These are phyloP conservation scores for Evernia prunastri DNA, from an alignment of 495 filamentous ascomycete species.

Conservation along the genomic window DNA sequence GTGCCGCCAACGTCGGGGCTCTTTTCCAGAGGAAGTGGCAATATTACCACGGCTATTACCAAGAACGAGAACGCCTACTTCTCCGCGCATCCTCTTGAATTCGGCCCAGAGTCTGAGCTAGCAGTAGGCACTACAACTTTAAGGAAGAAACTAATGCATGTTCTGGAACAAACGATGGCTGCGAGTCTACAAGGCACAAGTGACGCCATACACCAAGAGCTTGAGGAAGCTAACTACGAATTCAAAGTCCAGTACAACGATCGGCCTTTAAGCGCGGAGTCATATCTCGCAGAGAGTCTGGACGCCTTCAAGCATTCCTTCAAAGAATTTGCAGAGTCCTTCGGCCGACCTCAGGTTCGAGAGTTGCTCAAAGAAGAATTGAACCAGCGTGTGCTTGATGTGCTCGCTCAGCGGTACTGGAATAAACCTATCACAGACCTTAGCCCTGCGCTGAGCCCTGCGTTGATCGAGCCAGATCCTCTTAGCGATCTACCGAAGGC, in stretches of 20 bases:
- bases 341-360: slow-evolving; percentile 83
- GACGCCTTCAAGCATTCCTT: slow-evolving; percentile 98
- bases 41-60: slow-evolving; percentile 72
- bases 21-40: slow-evolving; percentile 77
- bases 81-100: slow-evolving; percentile 72
- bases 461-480: slow-evolving; percentile 61
- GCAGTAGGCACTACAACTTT: slow-evolving; percentile 78
- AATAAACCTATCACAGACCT: slow-evolving; percentile 88
- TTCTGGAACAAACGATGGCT: slow-evolving; percentile 95
- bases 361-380: slow-evolving; percentile 86
- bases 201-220: slow-evolving; percentile 87
- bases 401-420: slow-evolving; percentile 95
- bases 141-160: slow-evolving; percentile 91
- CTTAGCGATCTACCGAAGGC: slow-evolving; percentile 73
- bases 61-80: slow-evolving; percentile 90
- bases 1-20: slow-evolving; percentile 63
- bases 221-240: slow-evolving; percentile 96
- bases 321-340: slow-evolving; percentile 81
- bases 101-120: slow-evolving; percentile 63
- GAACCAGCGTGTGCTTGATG: slow-evolving; percentile 89
- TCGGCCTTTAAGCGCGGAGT: slow-evolving; percentile 85
- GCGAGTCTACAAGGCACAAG: slow-evolving; percentile 78
- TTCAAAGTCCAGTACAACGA: slow-evolving; percentile 99
- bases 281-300: slow-evolving; percentile 88
- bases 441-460: slow-evolving; percentile 49